These are phyloP conservation scores for Scalesia atractyloides DNA, from an alignment of 129 eudicot genomes.

Conservation along the genomic window DNA sequence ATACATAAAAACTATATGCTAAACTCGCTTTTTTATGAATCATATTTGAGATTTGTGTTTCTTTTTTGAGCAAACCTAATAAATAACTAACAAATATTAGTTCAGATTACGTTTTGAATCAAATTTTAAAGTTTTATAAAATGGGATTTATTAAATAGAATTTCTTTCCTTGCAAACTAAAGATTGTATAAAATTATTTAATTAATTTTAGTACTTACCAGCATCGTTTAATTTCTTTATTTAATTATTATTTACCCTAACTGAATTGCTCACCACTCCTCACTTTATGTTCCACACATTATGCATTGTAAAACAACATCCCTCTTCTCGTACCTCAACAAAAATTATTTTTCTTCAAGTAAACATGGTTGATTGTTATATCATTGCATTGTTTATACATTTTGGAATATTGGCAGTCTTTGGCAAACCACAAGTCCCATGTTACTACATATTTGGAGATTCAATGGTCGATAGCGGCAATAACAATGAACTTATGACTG, in stretches of 20 bases:
- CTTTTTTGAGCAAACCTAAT: neutral
- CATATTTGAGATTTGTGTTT: neutral
- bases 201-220: neutral
- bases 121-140: neutral
- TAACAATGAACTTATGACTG: slow-evolving; percentile 23
- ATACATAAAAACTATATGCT: neutral
- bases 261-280: slow-evolving; percentile 6
- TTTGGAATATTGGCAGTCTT: slow-evolving; percentile 13
- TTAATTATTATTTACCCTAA: neutral
- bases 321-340: neutral
- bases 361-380: slow-evolving; percentile 6
- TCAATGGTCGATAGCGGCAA: slow-evolving; percentile 37
- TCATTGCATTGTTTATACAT: slow-evolving; percentile 11
- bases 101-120: neutral
- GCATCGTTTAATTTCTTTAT: neutral
- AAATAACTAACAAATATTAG: neutral
- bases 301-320: slow-evolving; percentile 9
- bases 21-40: slow-evolving; percentile 1
- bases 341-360: neutral
- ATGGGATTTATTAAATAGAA: neutral
- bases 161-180: neutral
- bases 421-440: slow-evolving; percentile 34
- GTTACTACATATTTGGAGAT: slow-evolving; percentile 41
- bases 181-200: neutral
- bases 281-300: slow-evolving; percentile 17